Base-by-base conservation (phyloP, 225 moss, liverwort and hornwort genomes). In the Straminergon stramineum region DNA sequence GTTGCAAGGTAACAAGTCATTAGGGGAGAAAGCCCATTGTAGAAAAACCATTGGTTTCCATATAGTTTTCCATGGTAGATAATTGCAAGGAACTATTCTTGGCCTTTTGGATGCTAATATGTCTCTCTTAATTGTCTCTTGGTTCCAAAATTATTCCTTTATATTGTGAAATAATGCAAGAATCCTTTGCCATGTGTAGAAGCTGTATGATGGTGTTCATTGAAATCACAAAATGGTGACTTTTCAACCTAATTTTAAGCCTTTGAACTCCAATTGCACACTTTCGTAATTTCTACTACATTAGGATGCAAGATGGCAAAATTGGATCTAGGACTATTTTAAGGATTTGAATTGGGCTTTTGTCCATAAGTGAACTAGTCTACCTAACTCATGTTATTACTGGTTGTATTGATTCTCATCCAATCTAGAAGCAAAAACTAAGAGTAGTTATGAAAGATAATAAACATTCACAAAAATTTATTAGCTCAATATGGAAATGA, bases 21-120 rank as follows among this genome's bases (percentile, higher is more conserved):
- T 16, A 43, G 3, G 1, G 15, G 0, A 1, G 9, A 26, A 43
- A 8, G 3, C 1, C 16, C 3, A 43, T 17, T 17, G 6, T 9
- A 0, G 5, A 15, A 74, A 74, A 43, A 17, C 17, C 28, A 43
- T 10, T n/a, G n/a, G n/a, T n/a, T n/a, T n/a, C n/a, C n/a, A n/a
- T n/a, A 45, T 26, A 45, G 2, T 0, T 15, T n/a, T 2, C 30
- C 3, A 43, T 6, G 10, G 10, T 7, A 0, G 10, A 43, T 74
- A 6, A 3, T 74, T 28, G 16, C 15, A n/a, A 8, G 9, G 16
- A 5, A 10, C 1, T 45, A 10, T 45, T 28, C 6, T 27, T 74
- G 41, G 17, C 45, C 4, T 74, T 45, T 74, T 17, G 28, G 17
- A 45, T 45, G 30, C 17, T 43, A 27, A 15, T 43, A n/a, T 17